A percentile compares a stretch with the other conserved stretches of the same genome.
Conservation (phyloP, 371 early-diverging fungal species). For the Haplosporangium sp. region DNA sequence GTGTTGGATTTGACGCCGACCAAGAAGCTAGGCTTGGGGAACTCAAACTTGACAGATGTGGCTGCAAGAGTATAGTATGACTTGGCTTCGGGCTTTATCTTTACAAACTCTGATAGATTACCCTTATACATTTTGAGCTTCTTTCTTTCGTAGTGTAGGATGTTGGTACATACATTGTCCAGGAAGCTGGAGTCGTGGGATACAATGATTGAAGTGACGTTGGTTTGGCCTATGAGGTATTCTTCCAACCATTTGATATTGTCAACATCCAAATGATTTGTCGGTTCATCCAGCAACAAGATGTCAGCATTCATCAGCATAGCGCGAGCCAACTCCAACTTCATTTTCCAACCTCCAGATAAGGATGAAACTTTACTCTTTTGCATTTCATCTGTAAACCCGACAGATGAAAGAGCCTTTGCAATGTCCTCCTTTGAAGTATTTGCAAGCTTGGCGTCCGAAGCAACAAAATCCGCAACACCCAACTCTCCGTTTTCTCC, state of each 20-base stretch:
- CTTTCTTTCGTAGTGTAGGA: conserved; percentile 82
- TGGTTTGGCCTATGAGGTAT: conserved; percentile 75
- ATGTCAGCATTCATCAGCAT: conserved; percentile 89
- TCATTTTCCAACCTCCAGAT: conserved; percentile 93
- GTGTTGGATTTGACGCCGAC: conserved; percentile 82
- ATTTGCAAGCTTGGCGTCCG: conserved; percentile 65
- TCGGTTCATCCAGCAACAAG: conserved; percentile 92
- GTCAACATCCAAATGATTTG: conserved; percentile 89
- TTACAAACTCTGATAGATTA: conserved; percentile 87
- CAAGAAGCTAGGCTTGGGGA: conserved; percentile 80
- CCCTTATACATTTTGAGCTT: conserved; percentile 86
- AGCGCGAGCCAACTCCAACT: conserved; percentile 88
- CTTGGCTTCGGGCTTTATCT: conserved; percentile 80
- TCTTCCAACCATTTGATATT: conserved; percentile 89
- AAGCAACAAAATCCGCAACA: conserved; percentile 75
- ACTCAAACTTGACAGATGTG: conserved; percentile 69
- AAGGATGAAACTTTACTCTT: conserved; percentile 75
- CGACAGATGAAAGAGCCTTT: conserved; percentile 70
- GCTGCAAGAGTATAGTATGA: conserved; percentile 77
- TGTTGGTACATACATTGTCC: conserved; percentile 87
- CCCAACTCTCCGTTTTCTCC: conserved; percentile 77
- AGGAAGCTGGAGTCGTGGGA: conserved; percentile 93
- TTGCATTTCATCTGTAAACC: conserved; percentile 76
- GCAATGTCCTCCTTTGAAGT: conserved; percentile 64
- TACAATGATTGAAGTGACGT: conserved; percentile 86